Percentiles rank a stretch among this genome's conserved stretches.
Evolutionary conservation across 805 yeast genomes (phyloP).

Genomic region (Naumovozyma baii): DNA sequence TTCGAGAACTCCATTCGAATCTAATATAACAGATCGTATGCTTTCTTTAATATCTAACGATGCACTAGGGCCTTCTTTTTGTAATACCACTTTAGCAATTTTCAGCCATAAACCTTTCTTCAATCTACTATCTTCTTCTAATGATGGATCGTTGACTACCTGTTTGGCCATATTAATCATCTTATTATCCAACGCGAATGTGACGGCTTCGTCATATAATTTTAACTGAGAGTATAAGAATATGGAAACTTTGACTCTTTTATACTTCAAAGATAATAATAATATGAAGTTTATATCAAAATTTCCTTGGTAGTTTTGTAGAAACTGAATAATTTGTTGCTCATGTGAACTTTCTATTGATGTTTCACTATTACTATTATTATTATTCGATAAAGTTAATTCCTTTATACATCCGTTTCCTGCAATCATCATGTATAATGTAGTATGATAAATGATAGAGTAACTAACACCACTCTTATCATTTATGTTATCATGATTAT

Average conservation of each 20-base stretch:
- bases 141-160: slow-evolving; percentile 31
- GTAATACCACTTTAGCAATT: slow-evolving; percentile 35
- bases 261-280: slow-evolving; percentile 55
- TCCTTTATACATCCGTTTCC: no score
- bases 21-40: slow-evolving; percentile 31
- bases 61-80: slow-evolving; percentile 9
- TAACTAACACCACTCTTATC: no score
- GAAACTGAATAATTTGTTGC: slow-evolving; percentile 38
- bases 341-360: slow-evolving; percentile 29
- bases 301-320: slow-evolving; percentile 35
- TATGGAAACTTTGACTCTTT: slow-evolving; percentile 57
- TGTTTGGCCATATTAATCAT: slow-evolving; percentile 20
- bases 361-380: slow-evolving; percentile 18
- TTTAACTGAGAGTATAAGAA: slow-evolving; percentile 59
- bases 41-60: slow-evolving; percentile 25
- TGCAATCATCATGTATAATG: slow-evolving; percentile 55
- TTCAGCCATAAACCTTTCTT: slow-evolving; percentile 68
- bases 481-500: slow-evolving; percentile 15
- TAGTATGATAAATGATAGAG: slow-evolving; percentile 57
- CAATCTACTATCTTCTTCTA: slow-evolving; percentile 35
- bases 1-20: slow-evolving; percentile 42
- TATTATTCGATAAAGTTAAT: slow-evolving; percentile 17
- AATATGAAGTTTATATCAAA: slow-evolving; percentile 64
- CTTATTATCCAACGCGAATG: slow-evolving; percentile 57
- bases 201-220: slow-evolving; percentile 72